Conservation (phyloP, 306 rosid species). For the Dicorynia guianensis region DNA sequence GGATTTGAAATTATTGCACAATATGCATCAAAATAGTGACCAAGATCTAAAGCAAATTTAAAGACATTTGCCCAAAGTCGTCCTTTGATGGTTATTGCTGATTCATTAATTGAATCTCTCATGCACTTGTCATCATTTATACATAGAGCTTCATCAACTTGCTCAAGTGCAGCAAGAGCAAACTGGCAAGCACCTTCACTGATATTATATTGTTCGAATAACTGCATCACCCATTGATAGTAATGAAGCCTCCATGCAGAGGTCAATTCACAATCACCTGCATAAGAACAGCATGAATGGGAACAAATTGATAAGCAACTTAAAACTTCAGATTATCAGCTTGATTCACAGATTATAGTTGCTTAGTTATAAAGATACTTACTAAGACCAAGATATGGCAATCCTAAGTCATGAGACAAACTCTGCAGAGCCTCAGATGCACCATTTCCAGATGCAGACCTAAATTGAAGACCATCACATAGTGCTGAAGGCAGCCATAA, state of each 20-base stretch:
- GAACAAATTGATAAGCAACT: constrained; percentile 11
- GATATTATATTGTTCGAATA: constrained; percentile 83
- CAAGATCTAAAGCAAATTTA: constrained; percentile 87
- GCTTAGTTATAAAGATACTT: constrained; percentile 47
- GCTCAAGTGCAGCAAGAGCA: constrained; percentile 98
- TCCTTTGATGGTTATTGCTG: constrained; percentile 75
- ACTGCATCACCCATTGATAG: constrained; percentile 94
- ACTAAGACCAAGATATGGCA: constrained; percentile 68
- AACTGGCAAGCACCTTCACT: constrained; percentile 94
- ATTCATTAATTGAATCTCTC: constrained; percentile 57
- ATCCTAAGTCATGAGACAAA: constrained; percentile 69
- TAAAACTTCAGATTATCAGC: constrained; percentile 12
- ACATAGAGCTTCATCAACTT: constrained; percentile 78
- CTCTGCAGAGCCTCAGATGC: constrained; percentile 83
- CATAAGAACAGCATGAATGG: constrained; percentile 26
- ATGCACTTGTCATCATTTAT: constrained; percentile 46
- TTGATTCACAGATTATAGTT: constrained; percentile 32
- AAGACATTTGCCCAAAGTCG: constrained; percentile 94
- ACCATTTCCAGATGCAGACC: constrained; percentile 86
- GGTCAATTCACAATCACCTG: constrained; percentile 63
- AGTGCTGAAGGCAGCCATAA: constrained; percentile 21
- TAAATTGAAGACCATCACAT: constrained; percentile 50
- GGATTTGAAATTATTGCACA: constrained; percentile 98
- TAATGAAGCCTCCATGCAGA: constrained; percentile 83
- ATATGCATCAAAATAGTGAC: constrained; percentile 79